These are phyloP conservation scores for Conticribra guillardii DNA, from an alignment of 108 stramenopile genomes.

Conservation along the genomic window DNA sequence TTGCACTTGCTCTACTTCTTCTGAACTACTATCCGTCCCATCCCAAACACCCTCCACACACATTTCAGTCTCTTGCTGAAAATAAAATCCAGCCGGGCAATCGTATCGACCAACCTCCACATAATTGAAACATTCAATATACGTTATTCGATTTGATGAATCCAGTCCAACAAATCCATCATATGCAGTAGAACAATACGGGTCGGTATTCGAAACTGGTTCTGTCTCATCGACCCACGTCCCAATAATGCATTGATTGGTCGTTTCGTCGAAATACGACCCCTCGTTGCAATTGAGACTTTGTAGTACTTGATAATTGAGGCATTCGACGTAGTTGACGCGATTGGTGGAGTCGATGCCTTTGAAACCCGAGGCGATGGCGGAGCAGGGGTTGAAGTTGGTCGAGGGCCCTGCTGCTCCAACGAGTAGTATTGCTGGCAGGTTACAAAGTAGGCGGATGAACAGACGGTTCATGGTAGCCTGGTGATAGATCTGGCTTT, in stretches of 20 bases:
- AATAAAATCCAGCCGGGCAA: conserved; percentile 20
- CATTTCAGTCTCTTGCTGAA: neutral
- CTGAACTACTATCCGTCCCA: neutral
- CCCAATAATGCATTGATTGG: conserved; percentile 9
- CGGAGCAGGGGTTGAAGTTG: conserved; percentile 21
- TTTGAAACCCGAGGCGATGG: conserved; percentile 9
- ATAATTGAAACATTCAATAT: conserved; percentile 14
- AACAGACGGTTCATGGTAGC: neutral
- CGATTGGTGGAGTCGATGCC: conserved; percentile 21
- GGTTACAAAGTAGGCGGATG: neutral
- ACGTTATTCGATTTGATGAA: neutral
- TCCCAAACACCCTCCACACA: neutral
- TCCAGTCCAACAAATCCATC: conserved; percentile 17
- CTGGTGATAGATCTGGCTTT: no score
- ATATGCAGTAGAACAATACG: neutral
- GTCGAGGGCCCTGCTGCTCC: conserved; percentile 15
- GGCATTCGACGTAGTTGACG: conserved; percentile 21
- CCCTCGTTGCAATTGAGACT: conserved; percentile 8
- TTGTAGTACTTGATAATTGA: conserved; percentile 18
- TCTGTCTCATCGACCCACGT: conserved; percentile 10
- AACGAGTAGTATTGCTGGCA: neutral
- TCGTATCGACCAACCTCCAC: conserved; percentile 10
- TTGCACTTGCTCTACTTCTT: no score
- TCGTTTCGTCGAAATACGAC: conserved; percentile 15
- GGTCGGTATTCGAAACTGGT: neutral